Base-by-base conservation (phyloP, 1,284 basidiomycete genomes). In the Austroboletus novae-zelandiae region DNA sequence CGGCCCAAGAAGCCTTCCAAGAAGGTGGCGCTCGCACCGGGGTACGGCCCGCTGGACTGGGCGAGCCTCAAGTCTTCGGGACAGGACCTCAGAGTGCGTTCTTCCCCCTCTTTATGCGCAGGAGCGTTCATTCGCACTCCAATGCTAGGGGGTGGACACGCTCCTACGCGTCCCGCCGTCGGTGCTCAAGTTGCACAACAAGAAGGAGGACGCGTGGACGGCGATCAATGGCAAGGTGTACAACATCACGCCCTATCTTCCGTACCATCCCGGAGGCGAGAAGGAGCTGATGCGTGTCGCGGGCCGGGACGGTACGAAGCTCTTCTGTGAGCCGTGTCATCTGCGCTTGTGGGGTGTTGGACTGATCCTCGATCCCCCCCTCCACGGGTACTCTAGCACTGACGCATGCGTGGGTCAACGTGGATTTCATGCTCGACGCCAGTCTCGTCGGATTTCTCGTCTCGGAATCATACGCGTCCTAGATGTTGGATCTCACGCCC, bases 281-380 rank as follows among this genome's bases (percentile, higher is more conserved):
- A 86, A 86, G 59, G 93, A 98, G 65, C 74, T 99, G 37, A 91
- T 99, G 91, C 81, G 96, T n/a, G 89, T 90, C 14, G 96, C 96
- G 6, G 96, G 97, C 1, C 76, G 94, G 51, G 97, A 99, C 65
- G 95, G 95, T 13, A 94, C 93, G 1, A 88, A 93, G 63, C 75
- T 99, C 20, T 98, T 99, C 64, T 90, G 94, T 96, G 68, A 64
- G 80, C 20, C 11, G 7, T n/a, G 13, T 39, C n/a, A 9, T 18
- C 14, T 10, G 17, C 11, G 37, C 13, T 7, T 20, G 14, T 11
- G 4, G 2, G 10, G 37, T 4, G n/a, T 35, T 31, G 15, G 27
- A 35, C 48, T 60, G 47, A 59, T 35, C 2, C 18, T 48, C n/a
- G 20, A 35, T 17, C 34, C n/a, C n/a, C n/a, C n/a, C 8, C 9